Evolutionary conservation across 2,329 filamentous ascomycete genomes (phyloP).

Genomic region (Ceratocystis colombiana): DNA sequence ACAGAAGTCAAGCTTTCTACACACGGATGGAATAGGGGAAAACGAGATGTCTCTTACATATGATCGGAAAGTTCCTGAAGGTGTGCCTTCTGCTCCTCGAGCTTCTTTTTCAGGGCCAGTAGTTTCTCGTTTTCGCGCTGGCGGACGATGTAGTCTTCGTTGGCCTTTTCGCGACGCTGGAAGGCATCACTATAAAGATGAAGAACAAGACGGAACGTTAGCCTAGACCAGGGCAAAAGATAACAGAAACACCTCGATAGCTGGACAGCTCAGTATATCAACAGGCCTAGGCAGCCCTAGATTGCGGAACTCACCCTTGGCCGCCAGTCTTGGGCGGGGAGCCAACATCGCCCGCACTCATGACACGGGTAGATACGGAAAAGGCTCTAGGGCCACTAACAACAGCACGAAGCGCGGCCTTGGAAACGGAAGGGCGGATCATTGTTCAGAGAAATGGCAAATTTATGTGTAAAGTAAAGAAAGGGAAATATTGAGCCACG

Average conservation of each 20-base stretch:
- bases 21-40: background rate
- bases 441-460: constrained; percentile 36
- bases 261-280: background rate
- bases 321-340: constrained; percentile 46
- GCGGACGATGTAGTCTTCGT: constrained; percentile 74
- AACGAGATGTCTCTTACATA: constrained; percentile 54
- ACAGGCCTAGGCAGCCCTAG: background rate
- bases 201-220: background rate
- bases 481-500: background rate
- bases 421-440: constrained; percentile 55
- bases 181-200: constrained; percentile 63
- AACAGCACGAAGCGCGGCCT: constrained; percentile 43
- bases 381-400: constrained; percentile 44
- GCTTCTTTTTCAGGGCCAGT: constrained; percentile 58
- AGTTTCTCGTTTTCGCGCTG: constrained; percentile 90
- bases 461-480: background rate
- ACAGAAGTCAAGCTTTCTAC: background rate
- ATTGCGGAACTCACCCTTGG: constrained; percentile 39
- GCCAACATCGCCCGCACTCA: constrained; percentile 62
- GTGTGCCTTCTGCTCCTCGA: constrained; percentile 69
- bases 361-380: constrained; percentile 51
- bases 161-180: constrained; percentile 79
- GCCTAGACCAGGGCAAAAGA: background rate
- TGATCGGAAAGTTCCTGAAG: constrained; percentile 75
- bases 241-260: background rate